Conservation (phyloP, 129 eudicot genomes). For the Oenanthe sinensis region DNA sequence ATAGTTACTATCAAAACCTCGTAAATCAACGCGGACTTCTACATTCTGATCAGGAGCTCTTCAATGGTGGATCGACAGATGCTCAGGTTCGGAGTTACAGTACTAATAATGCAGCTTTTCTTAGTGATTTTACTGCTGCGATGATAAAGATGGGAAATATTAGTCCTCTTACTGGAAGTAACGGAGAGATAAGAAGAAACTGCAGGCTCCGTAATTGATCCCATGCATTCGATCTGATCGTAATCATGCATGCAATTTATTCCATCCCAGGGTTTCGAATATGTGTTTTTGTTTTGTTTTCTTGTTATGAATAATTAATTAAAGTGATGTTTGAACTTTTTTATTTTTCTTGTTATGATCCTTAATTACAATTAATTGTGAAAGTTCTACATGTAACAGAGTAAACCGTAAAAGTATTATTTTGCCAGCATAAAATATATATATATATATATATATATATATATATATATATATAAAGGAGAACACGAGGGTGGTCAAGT, state of each 20-base stretch:
- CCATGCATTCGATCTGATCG: background rate
- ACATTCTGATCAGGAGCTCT: constrained; percentile 76
- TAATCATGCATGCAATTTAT: background rate
- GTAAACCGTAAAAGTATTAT: too few species aligned
- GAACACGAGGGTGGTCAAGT: too few species aligned
- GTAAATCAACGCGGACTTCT: constrained; percentile 52
- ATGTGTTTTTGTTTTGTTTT: background rate
- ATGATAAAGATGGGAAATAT: constrained; percentile 12
- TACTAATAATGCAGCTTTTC: background rate
- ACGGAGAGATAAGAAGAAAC: constrained; percentile 8
- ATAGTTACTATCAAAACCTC: constrained; percentile 42
- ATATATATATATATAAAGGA: too few species aligned
- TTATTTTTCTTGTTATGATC: background rate
- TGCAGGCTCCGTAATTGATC: constrained; percentile 5
- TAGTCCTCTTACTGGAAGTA: constrained; percentile 3
- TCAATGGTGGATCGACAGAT: constrained; percentile 54
- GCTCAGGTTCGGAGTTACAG: constrained; percentile 19
- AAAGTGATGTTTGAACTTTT: background rate
- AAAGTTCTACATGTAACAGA: too few species aligned
- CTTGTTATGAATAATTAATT: background rate
- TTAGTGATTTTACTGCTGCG: constrained; percentile 7
- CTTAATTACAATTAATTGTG: background rate
- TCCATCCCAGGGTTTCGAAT: background rate
- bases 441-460: too few species aligned
- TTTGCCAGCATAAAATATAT: too few species aligned